Evolutionary conservation across 2,329 filamentous ascomycete genomes (phyloP).

Genomic region (Hypoxylon sp.): DNA sequence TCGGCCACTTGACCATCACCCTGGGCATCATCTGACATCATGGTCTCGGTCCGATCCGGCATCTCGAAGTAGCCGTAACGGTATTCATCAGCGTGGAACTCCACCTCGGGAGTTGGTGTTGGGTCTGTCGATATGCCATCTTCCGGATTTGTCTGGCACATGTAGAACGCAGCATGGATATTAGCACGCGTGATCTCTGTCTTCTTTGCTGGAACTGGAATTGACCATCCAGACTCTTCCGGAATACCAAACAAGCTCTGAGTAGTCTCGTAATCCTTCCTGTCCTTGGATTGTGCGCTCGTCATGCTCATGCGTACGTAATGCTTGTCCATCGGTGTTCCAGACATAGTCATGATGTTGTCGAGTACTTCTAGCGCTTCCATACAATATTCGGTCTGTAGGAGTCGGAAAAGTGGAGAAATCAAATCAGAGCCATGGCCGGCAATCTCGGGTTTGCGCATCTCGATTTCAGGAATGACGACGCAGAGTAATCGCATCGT

Average conservation of each 20-base stretch:
- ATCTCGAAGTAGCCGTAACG: slow-evolving; percentile 83
- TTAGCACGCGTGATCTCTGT: slow-evolving; percentile 89
- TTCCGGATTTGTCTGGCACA: slow-evolving; percentile 78
- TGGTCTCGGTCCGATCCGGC: slow-evolving; percentile 84
- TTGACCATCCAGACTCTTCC: slow-evolving; percentile 95
- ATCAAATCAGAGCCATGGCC: slow-evolving; percentile 95
- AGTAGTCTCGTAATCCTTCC: slow-evolving; percentile 94
- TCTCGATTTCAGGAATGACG: slow-evolving; percentile 90
- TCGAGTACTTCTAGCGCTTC: slow-evolving; percentile 93
- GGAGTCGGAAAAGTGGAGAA: slow-evolving; percentile 86
- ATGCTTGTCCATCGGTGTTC: slow-evolving; percentile 92
- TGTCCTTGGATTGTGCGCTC: slow-evolving; percentile 83
- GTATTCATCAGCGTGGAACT: slow-evolving; percentile 93
- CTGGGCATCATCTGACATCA: slow-evolving; percentile 88
- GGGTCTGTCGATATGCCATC: slow-evolving; percentile 71
- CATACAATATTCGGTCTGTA: slow-evolving; percentile 95
- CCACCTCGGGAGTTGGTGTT: slow-evolving; percentile 84
- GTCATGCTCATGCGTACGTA: slow-evolving; percentile 99
- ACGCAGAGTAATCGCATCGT: slow-evolving; percentile 91
- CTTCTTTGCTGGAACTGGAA: slow-evolving; percentile 91
- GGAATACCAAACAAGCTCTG: slow-evolving; percentile 97
- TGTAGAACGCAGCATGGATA: slow-evolving; percentile 96
- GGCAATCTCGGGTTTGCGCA: slow-evolving; percentile 90
- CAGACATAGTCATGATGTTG: slow-evolving; percentile 94
- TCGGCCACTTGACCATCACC: slow-evolving; percentile 84